Evolutionary conservation across 2,329 filamentous ascomycete genomes (phyloP).

Genomic region (Fusarium continuum): DNA sequence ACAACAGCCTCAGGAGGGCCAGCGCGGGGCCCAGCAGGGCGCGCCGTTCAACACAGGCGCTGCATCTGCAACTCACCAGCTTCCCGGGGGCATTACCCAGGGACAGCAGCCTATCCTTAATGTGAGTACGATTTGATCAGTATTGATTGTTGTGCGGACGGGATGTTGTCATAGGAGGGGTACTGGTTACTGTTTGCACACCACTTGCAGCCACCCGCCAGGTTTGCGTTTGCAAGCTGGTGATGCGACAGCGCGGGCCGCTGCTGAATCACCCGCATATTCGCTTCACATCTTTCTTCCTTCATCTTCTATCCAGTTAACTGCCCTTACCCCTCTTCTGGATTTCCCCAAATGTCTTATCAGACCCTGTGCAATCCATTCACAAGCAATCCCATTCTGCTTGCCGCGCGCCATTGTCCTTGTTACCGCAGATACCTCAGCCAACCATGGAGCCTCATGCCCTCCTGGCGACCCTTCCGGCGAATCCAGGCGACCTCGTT

Average conservation of each 20-base stretch:
- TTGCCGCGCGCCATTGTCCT: background rate
- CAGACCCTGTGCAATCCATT: background rate
- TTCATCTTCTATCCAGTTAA: background rate
- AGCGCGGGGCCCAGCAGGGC: constrained; percentile 57
- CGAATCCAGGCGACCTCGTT: constrained; percentile 31
- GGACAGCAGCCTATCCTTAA: constrained; percentile 60
- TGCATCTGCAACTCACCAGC: constrained; percentile 50
- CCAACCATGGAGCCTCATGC: constrained; percentile 14
- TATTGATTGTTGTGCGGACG: background rate
- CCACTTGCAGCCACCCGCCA: constrained; percentile 18
- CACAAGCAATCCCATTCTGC: background rate
- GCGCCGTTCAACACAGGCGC: constrained; percentile 60
- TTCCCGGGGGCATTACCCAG: constrained; percentile 52
- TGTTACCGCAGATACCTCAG: background rate
- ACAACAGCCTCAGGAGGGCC: constrained; percentile 70
- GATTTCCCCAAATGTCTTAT: background rate
- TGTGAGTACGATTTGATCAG: constrained; percentile 52
- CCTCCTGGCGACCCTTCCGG: constrained; percentile 9
- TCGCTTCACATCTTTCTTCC: constrained; percentile 1
- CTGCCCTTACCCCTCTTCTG: constrained; percentile 3
- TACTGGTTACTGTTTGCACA: constrained; percentile 10
- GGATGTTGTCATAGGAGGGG: constrained; percentile 7
- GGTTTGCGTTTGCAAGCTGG: constrained; percentile 24
- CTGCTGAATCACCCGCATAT: constrained; percentile 24
- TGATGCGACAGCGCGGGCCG: constrained; percentile 18